Percentiles rank a stretch among this genome's conserved stretches.
These are phyloP conservation scores for Teunomyces barrocoloradensis DNA, from an alignment of 805 yeast species.

Conservation along the genomic window DNA sequence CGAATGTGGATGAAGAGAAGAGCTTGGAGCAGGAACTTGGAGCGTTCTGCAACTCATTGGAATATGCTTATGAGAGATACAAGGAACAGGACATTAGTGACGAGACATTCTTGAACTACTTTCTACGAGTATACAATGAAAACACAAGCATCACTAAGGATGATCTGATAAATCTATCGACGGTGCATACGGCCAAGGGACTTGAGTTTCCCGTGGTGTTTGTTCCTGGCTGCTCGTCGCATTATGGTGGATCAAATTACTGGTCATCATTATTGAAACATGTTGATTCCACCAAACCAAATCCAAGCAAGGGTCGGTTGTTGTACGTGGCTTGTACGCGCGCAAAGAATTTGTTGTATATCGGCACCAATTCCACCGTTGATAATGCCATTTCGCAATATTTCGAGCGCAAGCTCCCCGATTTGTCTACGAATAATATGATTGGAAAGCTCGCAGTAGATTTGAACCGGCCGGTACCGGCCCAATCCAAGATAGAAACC, in stretches of 20 bases:
- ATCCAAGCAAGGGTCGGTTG: conserved; percentile 38
- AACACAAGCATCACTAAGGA: conserved; percentile 25
- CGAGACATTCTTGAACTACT: conserved; percentile 34
- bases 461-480: neutral
- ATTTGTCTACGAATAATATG: conserved; percentile 1
- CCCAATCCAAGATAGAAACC: neutral
- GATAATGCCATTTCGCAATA: neutral
- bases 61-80: conserved; percentile 13
- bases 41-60: conserved; percentile 21
- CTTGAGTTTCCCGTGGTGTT: conserved; percentile 71
- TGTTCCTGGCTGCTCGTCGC: conserved; percentile 22
- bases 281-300: neutral
- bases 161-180: conserved; percentile 52
- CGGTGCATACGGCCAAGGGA: conserved; percentile 75
- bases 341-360: conserved; percentile 48
- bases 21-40: conserved; percentile 13
- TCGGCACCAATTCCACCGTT: conserved; percentile 14
- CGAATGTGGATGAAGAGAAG: conserved; percentile 4
- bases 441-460: neutral
- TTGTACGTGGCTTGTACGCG: conserved; percentile 69
- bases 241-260: neutral
- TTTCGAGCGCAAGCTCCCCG: neutral
- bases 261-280: conserved; percentile 4
- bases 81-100: conserved; percentile 5
- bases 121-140: conserved; percentile 40